Conservation (phyloP, 805 yeast species). For the Hanseniaspora clermontiae region DNA sequence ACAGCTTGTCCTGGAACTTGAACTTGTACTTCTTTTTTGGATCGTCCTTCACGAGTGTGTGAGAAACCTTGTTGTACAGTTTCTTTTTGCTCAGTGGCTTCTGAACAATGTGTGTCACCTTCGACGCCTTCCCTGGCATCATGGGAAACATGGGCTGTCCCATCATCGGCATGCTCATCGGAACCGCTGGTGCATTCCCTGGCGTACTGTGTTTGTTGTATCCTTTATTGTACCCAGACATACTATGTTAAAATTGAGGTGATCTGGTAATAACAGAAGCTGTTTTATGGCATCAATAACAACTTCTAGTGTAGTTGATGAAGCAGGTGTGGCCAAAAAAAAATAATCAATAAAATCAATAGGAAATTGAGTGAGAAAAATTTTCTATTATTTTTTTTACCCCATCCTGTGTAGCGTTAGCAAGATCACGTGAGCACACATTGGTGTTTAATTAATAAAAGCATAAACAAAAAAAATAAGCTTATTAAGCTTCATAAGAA, state of each 20-base stretch:
- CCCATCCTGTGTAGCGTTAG: too few species aligned
- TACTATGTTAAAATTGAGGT: background rate
- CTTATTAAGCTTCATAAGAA: too few species aligned
- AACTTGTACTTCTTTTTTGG: slow-evolving; percentile 10
- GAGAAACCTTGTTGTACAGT: background rate
- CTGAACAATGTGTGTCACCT: slow-evolving; percentile 4
- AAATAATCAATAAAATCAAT: too few species aligned
- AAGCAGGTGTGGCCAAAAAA: too few species aligned
- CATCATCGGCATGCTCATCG: slow-evolving; percentile 2
- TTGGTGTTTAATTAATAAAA: too few species aligned
- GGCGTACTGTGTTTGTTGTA: background rate
- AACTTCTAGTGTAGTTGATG: too few species aligned
- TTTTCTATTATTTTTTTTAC: too few species aligned
- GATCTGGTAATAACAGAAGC: too few species aligned
- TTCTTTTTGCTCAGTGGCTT: background rate
- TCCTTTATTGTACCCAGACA: background rate
- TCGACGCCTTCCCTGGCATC: background rate
- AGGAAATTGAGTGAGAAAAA: too few species aligned
- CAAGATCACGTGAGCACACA: too few species aligned
- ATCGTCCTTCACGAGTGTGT: background rate
- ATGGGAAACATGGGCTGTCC: background rate
- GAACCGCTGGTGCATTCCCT: background rate
- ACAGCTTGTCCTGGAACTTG: slow-evolving; percentile 11
- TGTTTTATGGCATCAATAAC: too few species aligned
- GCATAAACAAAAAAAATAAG: too few species aligned